A percentile compares a stretch with the other conserved stretches of the same genome.
phyloP scores from a whole-genome alignment of 2,329 filamentous ascomycete genomes.

The Dothideomycetes sp. region DNA sequence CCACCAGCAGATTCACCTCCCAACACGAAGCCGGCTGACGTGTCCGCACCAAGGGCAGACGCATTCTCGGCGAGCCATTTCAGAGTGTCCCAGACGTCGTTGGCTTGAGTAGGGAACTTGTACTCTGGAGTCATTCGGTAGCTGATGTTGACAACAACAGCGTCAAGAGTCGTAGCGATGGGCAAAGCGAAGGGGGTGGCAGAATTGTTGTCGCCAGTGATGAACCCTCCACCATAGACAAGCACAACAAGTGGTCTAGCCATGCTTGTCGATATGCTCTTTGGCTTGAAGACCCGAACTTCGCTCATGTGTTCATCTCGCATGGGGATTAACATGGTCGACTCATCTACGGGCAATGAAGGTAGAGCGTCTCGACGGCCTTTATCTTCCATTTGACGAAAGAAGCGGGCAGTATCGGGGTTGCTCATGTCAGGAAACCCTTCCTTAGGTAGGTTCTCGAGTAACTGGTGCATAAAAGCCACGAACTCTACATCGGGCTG shows the following conservation, averaged over 20 bases:
- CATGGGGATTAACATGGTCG: slow-evolving; percentile 16
- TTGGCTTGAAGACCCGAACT: slow-evolving; percentile 21
- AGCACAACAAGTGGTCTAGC: slow-evolving; percentile 18
- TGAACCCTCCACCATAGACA: slow-evolving; percentile 18
- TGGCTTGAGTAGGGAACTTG: slow-evolving; percentile 32
- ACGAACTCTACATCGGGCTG: no score
- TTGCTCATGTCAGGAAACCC: no score
- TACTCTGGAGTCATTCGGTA: slow-evolving; percentile 37
- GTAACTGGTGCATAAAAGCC: no score
- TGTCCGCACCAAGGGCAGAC: slow-evolving; percentile 26
- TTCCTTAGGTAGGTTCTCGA: no score
- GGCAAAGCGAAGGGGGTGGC: slow-evolving; percentile 12
- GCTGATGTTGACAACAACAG: slow-evolving; percentile 30
- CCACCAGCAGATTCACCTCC: slow-evolving; percentile 41
- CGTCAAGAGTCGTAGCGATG: slow-evolving; percentile 19
- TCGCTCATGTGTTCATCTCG: slow-evolving; percentile 21
- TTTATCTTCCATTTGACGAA: no score
- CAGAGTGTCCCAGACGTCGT: slow-evolving; percentile 36
- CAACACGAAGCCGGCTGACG: slow-evolving; percentile 20
- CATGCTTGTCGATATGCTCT: no score
- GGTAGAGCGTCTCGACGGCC: no score
- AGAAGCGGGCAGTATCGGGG: no score
- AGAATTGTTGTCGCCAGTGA: slow-evolving; percentile 16
- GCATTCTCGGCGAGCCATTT: slow-evolving; percentile 34
- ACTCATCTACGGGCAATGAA: no score